A percentile compares a stretch with the other conserved stretches of the same genome.
These are phyloP conservation scores for Oenanthe javanica DNA, from an alignment of 140 eudicot genomes.

Conservation along the genomic window DNA sequence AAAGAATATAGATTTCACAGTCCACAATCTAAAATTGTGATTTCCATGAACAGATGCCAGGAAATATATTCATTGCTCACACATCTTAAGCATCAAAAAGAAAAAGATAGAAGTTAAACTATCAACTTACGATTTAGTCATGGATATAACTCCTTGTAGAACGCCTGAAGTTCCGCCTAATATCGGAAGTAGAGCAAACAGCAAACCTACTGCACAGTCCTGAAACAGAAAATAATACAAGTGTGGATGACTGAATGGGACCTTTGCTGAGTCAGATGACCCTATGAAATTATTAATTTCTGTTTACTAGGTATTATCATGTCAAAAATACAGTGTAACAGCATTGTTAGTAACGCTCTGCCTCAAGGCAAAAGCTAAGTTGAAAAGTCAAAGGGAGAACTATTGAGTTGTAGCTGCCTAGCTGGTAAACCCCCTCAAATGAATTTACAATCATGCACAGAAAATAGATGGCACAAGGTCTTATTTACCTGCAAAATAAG, in stretches of 20 bases:
- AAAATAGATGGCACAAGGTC: not conserved
- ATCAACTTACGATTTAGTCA: constrained; percentile 90
- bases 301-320: not conserved
- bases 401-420: not conserved
- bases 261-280: not conserved
- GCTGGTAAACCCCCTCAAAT: constrained; percentile 7
- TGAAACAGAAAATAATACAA: constrained; percentile 16
- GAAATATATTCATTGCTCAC: not conserved
- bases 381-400: not conserved
- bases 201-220: constrained; percentile 98
- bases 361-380: not conserved
- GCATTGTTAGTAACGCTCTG: not conserved
- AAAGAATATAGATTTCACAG: not conserved
- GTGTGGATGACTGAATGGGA: not conserved
- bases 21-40: not conserved
- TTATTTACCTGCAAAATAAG: constrained; percentile 81
- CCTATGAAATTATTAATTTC: not conserved
- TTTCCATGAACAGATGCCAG: not conserved
- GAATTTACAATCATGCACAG: not conserved
- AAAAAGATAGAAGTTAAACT: not conserved
- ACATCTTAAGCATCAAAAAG: not conserved
- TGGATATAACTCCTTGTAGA: constrained; percentile 86
- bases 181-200: constrained; percentile 92
- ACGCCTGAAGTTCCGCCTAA: constrained; percentile 94
- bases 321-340: constrained; percentile 6